A percentile compares a stretch with the other conserved stretches of the same genome.
Conservation (phyloP, 768 basidiomycete genomes). For the Melanogaster broomeanus region DNA sequence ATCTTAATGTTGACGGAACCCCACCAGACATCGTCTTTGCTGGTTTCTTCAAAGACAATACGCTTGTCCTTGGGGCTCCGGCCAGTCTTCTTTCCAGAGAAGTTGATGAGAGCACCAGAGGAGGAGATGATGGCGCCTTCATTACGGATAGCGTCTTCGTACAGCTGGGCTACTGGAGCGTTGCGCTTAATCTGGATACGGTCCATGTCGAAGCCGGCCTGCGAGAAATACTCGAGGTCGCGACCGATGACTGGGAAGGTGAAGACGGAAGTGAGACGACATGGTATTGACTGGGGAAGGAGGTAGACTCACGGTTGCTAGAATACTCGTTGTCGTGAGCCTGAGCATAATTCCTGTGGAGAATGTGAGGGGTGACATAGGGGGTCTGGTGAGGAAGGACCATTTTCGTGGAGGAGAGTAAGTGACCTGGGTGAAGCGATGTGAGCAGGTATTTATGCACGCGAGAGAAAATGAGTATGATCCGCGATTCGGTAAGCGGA, state of each 20-base stretch:
- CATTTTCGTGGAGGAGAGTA: constrained; percentile 44
- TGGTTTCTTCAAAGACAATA: constrained; percentile 96
- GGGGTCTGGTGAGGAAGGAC: constrained; percentile 73
- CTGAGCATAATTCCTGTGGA: constrained; percentile 85
- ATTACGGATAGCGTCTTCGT: constrained; percentile 98
- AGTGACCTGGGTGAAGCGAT: not conserved
- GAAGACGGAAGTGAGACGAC: constrained; percentile 9
- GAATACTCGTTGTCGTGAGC: constrained; percentile 63
- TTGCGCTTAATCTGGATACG: constrained; percentile 95
- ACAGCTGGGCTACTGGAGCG: constrained; percentile 84
- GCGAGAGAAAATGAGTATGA: constrained; percentile 14
- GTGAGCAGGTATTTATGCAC: constrained; percentile 10
- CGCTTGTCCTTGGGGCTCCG: constrained; percentile 99
- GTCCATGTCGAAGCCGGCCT: constrained; percentile 99
- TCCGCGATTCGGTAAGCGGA: constrained; percentile 22
- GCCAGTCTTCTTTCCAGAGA: constrained; percentile 99
- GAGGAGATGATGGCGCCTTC: constrained; percentile 98
- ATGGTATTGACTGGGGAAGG: constrained; percentile 1
- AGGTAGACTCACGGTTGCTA: constrained; percentile 52
- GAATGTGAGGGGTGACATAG: constrained; percentile 87
- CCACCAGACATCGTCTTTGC: constrained; percentile 99
- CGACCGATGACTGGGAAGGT: constrained; percentile 78
- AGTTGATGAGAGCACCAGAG: constrained; percentile 97
- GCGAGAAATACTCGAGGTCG: constrained; percentile 96
- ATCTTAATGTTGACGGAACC: constrained; percentile 99